A percentile compares a stretch with the other conserved stretches of the same genome.
These are phyloP conservation scores for Lichtheimia ramosa DNA, from an alignment of 371 early-diverging fungal species.

Conservation along the genomic window DNA sequence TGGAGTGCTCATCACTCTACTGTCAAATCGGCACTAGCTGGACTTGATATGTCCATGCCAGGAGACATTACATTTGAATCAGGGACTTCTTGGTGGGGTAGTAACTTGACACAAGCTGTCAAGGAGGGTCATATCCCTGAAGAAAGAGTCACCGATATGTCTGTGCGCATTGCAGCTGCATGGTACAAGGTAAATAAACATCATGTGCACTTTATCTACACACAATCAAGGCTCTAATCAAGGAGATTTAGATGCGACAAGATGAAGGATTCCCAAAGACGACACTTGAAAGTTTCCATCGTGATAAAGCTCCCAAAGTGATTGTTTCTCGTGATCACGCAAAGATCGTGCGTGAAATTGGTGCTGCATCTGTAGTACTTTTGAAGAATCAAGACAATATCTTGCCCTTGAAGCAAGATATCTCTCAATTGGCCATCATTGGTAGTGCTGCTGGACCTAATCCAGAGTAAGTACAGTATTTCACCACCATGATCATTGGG, in stretches of 20 bases:
- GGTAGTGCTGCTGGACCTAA: slow-evolving; percentile 49
- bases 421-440: slow-evolving; percentile 42
- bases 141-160: slow-evolving; percentile 52
- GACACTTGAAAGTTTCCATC: slow-evolving; percentile 27
- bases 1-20: slow-evolving; percentile 37
- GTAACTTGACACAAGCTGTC: slow-evolving; percentile 33
- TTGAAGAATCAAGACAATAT: slow-evolving; percentile 43
- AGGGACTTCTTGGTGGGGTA: slow-evolving; percentile 33
- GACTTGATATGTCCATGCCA: slow-evolving; percentile 68
- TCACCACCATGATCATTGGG: neutral
- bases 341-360: slow-evolving; percentile 39
- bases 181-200: slow-evolving; percentile 37
- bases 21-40: slow-evolving; percentile 33
- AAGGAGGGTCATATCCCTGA: slow-evolving; percentile 24
- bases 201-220: neutral
- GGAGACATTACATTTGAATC: slow-evolving; percentile 26
- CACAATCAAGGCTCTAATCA: slow-evolving; percentile 16
- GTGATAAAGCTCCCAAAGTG: slow-evolving; percentile 18
- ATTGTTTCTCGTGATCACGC: slow-evolving; percentile 45
- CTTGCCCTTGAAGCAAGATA: slow-evolving; percentile 30
- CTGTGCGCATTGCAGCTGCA: slow-evolving; percentile 54
- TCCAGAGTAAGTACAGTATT: slow-evolving; percentile 19
- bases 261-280: slow-evolving; percentile 40
- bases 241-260: slow-evolving; percentile 10
- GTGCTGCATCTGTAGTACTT: slow-evolving; percentile 50